Conservation (phyloP, 1,284 basidiomycete genomes). For the Cerioporus squamosus region DNA sequence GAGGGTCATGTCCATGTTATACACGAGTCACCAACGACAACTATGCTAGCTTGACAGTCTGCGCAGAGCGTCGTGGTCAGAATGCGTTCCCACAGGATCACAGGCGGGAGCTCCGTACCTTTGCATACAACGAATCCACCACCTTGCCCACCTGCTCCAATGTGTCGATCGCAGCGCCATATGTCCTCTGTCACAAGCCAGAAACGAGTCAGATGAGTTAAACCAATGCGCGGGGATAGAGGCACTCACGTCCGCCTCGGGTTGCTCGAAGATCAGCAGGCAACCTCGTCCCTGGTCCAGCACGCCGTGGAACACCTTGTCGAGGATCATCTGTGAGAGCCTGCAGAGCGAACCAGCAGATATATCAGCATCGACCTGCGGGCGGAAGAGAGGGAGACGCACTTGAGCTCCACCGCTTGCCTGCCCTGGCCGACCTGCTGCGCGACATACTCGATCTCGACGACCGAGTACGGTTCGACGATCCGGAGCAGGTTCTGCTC, state of each 20-base stretch:
- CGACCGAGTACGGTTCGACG: conserved; percentile 93
- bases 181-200: conserved; percentile 66
- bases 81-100: background rate
- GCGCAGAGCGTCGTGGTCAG: background rate
- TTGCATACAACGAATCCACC: conserved; percentile 89
- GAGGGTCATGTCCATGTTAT: too few species aligned
- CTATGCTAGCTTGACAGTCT: conserved; percentile 6
- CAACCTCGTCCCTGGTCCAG: conserved; percentile 94
- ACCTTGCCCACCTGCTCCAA: conserved; percentile 91
- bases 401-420: conserved; percentile 96
- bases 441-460: conserved; percentile 92
- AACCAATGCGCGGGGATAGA: too few species aligned
- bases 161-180: conserved; percentile 87
- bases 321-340: conserved; percentile 97
- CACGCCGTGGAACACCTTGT: conserved; percentile 93
- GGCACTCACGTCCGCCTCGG: conserved; percentile 75
- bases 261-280: conserved; percentile 87
- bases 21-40: too few species aligned
- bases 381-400: conserved; percentile 34
- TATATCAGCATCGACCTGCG: background rate
- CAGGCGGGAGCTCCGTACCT: conserved; percentile 49
- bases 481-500: conserved; percentile 95
- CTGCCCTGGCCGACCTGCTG: conserved; percentile 88
- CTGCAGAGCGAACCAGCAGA: conserved; percentile 40
- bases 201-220: too few species aligned